Percentiles rank a stretch among this genome's conserved stretches.
Evolutionary conservation across 1,284 basidiomycete species (phyloP).

Genomic region (Neotropicomus parvogracilis): DNA sequence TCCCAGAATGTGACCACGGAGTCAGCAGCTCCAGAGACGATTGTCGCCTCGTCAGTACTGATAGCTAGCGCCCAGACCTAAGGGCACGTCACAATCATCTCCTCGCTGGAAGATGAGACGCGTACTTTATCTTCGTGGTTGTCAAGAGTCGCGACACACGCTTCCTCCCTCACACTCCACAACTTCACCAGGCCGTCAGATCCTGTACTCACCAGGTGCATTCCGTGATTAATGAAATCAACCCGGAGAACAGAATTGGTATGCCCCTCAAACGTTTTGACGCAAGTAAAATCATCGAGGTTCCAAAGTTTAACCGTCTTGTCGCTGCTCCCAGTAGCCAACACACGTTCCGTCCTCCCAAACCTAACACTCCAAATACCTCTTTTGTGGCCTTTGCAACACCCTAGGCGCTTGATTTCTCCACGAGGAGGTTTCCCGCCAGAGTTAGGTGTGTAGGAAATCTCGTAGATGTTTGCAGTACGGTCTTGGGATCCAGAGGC

Average conservation of each 20-base stretch:
- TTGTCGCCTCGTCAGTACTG: constrained; percentile 69
- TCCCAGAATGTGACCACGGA: constrained; percentile 92
- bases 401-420: constrained; percentile 76
- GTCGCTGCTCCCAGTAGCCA: constrained; percentile 94
- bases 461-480: constrained; percentile 86
- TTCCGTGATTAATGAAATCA: constrained; percentile 80
- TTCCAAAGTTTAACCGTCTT: constrained; percentile 93
- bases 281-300: constrained; percentile 84
- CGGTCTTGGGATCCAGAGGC: constrained; percentile 96
- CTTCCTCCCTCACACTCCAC: constrained; percentile 91
- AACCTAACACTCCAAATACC: constrained; percentile 96
- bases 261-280: constrained; percentile 97
- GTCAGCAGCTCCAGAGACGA: constrained; percentile 93
- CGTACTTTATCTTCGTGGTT: constrained; percentile 93
- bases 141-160: constrained; percentile 86
- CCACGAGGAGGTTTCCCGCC: constrained; percentile 50
- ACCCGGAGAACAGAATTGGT: constrained; percentile 95
- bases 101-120: constrained; percentile 1
- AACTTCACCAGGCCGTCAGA: constrained; percentile 95
- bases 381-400: constrained; percentile 93
- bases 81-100: constrained; percentile 2
- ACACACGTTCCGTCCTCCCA: constrained; percentile 74
- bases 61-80: constrained; percentile 93
- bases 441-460: constrained; percentile 53
- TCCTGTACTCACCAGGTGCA: constrained; percentile 85